Evolutionary conservation across 257 asterid species (phyloP).

Genomic region (Solanum pimpinellifolium): DNA sequence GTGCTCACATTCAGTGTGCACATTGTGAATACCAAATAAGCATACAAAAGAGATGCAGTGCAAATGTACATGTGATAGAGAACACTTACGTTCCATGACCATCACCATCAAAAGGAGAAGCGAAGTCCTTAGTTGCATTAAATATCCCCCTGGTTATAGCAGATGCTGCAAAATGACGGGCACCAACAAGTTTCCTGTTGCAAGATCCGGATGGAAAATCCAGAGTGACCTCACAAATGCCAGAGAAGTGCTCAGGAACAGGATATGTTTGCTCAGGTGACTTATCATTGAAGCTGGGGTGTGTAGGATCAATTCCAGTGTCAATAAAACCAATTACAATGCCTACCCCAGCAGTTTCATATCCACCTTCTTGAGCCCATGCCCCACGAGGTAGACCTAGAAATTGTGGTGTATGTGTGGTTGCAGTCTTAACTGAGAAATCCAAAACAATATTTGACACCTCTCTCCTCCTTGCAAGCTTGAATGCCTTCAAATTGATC

Average conservation of each 20-base stretch:
- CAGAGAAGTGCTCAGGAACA: slow-evolving; percentile 73
- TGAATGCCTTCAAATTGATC: slow-evolving; percentile 48
- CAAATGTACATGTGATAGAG: background rate
- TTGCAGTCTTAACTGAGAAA: slow-evolving; percentile 76
- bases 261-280: slow-evolving; percentile 54
- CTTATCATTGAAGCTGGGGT: slow-evolving; percentile 75
- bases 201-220: slow-evolving; percentile 98
- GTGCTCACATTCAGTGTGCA: background rate
- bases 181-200: slow-evolving; percentile 92
- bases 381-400: slow-evolving; percentile 96
- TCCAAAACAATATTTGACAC: slow-evolving; percentile 78
- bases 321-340: slow-evolving; percentile 86
- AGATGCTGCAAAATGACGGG: slow-evolving; percentile 98
- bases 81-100: slow-evolving; percentile 97
- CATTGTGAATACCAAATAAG: background rate
- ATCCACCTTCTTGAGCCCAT: slow-evolving; percentile 95
- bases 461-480: slow-evolving; percentile 64
- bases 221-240: slow-evolving; percentile 89
- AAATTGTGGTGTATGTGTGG: slow-evolving; percentile 97
- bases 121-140: slow-evolving; percentile 89
- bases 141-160: slow-evolving; percentile 97
- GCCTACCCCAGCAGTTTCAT: slow-evolving; percentile 86
- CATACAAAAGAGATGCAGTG: background rate
- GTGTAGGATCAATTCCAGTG: slow-evolving; percentile 93
- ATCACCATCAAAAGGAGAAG: slow-evolving; percentile 94